Conservation (phyloP, 2,329 filamentous ascomycete species). For the Dactylellina haptotyla region DNA sequence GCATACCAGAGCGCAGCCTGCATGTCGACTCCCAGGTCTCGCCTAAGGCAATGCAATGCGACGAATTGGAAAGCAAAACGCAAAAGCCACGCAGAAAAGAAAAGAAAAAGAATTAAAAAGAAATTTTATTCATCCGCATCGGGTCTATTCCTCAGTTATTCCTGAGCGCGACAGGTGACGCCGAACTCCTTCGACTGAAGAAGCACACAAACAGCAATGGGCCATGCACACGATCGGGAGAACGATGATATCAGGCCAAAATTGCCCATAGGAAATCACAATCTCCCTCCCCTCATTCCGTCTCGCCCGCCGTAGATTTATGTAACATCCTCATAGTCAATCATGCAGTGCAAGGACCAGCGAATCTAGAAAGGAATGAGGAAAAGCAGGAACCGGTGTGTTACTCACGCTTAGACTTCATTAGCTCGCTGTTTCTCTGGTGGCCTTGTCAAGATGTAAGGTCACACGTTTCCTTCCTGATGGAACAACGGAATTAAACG, state of each 20-base stretch:
- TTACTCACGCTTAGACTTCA: constrained; percentile 48
- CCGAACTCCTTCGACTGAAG: constrained; percentile 27
- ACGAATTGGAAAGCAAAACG: constrained; percentile 47
- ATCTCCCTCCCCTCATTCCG: constrained; percentile 11
- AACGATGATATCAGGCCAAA: not conserved
- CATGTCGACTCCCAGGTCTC: constrained; percentile 48
- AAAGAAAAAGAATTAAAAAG: constrained; percentile 17
- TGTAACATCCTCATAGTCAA: constrained; percentile 22
- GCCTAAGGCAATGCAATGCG: constrained; percentile 53
- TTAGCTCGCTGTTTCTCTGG: constrained; percentile 35
- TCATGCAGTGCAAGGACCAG: constrained; percentile 43
- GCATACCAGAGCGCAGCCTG: constrained; percentile 49
- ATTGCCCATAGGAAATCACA: not conserved
- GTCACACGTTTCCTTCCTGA: constrained; percentile 54
- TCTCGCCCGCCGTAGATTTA: not conserved
- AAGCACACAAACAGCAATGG: constrained; percentile 18
- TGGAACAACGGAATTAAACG: constrained; percentile 55
- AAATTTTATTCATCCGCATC: constrained; percentile 8
- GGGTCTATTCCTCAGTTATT: constrained; percentile 10
- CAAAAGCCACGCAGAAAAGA: constrained; percentile 23
- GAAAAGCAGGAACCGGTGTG: constrained; percentile 53
- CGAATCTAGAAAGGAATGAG: constrained; percentile 50
- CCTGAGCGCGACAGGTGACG: constrained; percentile 48
- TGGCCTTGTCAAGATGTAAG: constrained; percentile 52
- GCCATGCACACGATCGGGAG: constrained; percentile 12